A percentile compares a stretch with the other conserved stretches of the same genome.
These are phyloP conservation scores for Lecanicillium sp. DNA, from an alignment of 2,329 filamentous ascomycete genomes.

Conservation along the genomic window DNA sequence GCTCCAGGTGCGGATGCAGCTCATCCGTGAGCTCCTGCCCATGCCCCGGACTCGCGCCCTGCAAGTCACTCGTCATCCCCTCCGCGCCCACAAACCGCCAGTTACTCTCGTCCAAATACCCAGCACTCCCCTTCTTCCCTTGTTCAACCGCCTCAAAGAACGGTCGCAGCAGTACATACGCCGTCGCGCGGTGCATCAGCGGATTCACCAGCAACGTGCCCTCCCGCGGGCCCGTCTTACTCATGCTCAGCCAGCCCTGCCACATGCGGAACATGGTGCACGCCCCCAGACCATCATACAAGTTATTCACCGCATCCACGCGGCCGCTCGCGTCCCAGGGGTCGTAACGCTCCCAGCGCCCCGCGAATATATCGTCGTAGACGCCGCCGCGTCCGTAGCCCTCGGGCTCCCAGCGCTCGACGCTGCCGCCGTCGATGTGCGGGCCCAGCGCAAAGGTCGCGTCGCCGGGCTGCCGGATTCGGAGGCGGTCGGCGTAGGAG, in stretches of 20 bases:
- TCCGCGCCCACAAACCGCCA: conserved; percentile 49
- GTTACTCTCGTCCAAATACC: conserved; percentile 47
- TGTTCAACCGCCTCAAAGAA: conserved; percentile 61
- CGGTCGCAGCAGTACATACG: conserved; percentile 75
- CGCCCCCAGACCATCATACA: conserved; percentile 75
- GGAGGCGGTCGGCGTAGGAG: conserved; percentile 64
- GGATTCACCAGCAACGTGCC: conserved; percentile 82
- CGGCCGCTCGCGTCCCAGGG: conserved; percentile 72
- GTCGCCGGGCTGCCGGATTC: conserved; percentile 67
- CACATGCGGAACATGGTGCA: conserved; percentile 84
- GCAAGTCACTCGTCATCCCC: conserved; percentile 53
- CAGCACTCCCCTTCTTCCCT: conserved; percentile 17
- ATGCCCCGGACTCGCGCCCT: conserved; percentile 63
- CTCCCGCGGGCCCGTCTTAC: conserved; percentile 62
- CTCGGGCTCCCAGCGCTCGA: conserved; percentile 66
- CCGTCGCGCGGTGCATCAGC: conserved; percentile 65
- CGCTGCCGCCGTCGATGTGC: conserved; percentile 67
- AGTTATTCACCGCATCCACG: conserved; percentile 61
- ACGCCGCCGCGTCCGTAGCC: conserved; percentile 63
- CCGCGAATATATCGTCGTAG: conserved; percentile 67
- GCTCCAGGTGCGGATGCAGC: conserved; percentile 67
- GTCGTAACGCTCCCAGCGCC: conserved; percentile 75
- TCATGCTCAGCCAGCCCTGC: conserved; percentile 85
- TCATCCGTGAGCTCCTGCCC: conserved; percentile 62
- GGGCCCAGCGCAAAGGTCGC: conserved; percentile 64